Conservation (phyloP, 2,329 filamentous ascomycete genomes). For the Fonsecaea multimorphosa region DNA sequence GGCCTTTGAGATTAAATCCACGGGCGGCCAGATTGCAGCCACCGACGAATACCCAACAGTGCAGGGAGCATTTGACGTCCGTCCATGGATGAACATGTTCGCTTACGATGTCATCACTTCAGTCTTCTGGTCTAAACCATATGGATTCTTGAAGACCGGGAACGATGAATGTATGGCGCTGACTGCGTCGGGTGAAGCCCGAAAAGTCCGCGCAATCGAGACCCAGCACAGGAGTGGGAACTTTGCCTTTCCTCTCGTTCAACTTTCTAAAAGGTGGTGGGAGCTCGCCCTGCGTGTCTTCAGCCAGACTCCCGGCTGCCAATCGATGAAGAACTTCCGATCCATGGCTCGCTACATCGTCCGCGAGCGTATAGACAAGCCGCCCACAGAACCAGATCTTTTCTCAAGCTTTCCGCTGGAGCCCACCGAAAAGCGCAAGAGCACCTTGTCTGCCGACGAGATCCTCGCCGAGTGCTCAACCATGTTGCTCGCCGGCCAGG, state of each 20-base stretch:
- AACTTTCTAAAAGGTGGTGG: neutral
- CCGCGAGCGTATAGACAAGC: constrained; percentile 15
- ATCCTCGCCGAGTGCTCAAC: constrained; percentile 29
- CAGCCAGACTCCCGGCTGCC: constrained; percentile 6
- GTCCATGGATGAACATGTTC: constrained; percentile 38
- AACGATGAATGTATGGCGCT: constrained; percentile 3
- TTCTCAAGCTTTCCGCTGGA: constrained; percentile 23
- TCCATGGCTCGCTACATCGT: constrained; percentile 29
- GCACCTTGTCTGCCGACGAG: constrained; percentile 18
- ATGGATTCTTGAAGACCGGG: constrained; percentile 15
- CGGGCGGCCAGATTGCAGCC: neutral
- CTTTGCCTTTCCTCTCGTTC: neutral
- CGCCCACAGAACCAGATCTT: constrained; percentile 24
- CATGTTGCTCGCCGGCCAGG: constrained; percentile 31
- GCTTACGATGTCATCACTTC: constrained; percentile 32
- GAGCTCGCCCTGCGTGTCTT: neutral
- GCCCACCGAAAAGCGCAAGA: constrained; percentile 21
- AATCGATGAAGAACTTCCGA: constrained; percentile 12
- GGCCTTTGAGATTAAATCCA: neutral
- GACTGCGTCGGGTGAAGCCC: neutral
- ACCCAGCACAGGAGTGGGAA: neutral
- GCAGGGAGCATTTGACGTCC: constrained; percentile 30
- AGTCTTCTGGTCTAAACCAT: constrained; percentile 25
- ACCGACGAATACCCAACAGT: constrained; percentile 19
- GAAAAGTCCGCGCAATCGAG: constrained; percentile 6